Conservation (phyloP, 2,329 filamentous ascomycete species). For the Scopulariopsis brevicaulis region DNA sequence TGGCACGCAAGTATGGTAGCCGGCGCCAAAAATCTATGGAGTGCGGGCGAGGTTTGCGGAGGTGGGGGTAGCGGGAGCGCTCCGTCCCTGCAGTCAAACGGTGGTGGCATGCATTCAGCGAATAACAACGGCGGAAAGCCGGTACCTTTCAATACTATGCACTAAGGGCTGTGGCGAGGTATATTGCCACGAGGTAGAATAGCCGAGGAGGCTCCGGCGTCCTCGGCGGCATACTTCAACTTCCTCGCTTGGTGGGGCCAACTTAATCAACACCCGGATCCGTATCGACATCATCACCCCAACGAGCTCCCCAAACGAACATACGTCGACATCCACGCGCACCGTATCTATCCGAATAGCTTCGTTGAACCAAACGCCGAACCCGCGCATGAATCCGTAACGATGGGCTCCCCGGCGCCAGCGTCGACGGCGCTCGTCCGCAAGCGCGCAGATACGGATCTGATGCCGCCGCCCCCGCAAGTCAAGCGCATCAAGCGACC, state of each 20-base stretch:
- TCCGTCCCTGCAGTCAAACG: no score
- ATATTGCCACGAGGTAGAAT: not conserved
- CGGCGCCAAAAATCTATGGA: not conserved
- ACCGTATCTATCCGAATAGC: not conserved
- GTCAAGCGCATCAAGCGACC: conserved; percentile 88
- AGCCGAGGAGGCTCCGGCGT: not conserved
- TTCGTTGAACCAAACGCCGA: not conserved
- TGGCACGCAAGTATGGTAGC: not conserved
- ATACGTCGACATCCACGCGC: not conserved
- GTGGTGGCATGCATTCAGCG: not conserved
- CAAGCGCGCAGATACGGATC: conserved; percentile 57
- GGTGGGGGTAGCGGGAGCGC: not conserved
- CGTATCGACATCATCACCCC: not conserved
- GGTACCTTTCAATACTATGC: not conserved
- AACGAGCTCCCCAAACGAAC: not conserved
- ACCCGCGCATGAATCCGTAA: not conserved
- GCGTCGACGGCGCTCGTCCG: conserved; percentile 49
- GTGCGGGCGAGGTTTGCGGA: not conserved
- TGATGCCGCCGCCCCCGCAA: conserved; percentile 77
- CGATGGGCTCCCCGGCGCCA: not conserved
- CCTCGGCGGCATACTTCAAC: not conserved
- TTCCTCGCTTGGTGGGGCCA: not conserved
- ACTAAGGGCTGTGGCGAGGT: not conserved
- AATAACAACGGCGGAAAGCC: not conserved
- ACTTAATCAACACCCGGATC: not conserved